Conservation (phyloP, 225 moss, liverwort and hornwort genomes). For the Bryum argenteum region DNA sequence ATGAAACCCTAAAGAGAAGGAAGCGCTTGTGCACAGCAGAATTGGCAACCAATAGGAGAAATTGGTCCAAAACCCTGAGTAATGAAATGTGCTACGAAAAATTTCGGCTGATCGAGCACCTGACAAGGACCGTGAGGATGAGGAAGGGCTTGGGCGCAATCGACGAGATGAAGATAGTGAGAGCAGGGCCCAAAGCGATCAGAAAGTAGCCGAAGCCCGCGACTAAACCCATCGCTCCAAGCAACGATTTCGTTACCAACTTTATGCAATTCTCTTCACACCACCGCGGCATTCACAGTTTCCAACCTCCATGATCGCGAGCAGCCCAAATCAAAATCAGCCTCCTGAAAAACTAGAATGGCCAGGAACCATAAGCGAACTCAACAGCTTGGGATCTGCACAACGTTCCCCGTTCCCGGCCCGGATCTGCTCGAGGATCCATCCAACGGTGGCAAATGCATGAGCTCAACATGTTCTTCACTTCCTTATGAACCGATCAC, state of each 20-base stretch:
- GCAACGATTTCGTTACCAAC: neutral
- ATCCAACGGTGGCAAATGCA: no score
- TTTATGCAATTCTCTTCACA: neutral
- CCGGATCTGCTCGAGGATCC: no score
- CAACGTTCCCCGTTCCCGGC: no score
- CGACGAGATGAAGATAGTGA: slow-evolving; percentile 54
- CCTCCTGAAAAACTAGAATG: no score
- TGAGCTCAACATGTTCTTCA: no score
- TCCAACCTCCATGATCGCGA: slow-evolving; percentile 10
- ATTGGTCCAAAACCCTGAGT: neutral
- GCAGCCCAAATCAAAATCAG: neutral
- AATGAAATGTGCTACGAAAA: neutral
- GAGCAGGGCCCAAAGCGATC: slow-evolving; percentile 63
- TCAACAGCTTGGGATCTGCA: no score
- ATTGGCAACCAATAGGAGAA: neutral
- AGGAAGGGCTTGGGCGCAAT: slow-evolving; percentile 76
- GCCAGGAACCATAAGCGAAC: no score
- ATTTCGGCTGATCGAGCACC: slow-evolving; percentile 3
- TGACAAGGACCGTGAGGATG: slow-evolving; percentile 69
- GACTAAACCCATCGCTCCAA: slow-evolving; percentile 58
- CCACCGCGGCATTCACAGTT: neutral
- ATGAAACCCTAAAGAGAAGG: neutral
- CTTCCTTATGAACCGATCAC: no score
- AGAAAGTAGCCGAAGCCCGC: slow-evolving; percentile 80
- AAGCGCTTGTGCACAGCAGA: neutral